These are phyloP conservation scores for Dactylellina sp. DNA, from an alignment of 2,329 filamentous ascomycete species.

Conservation along the genomic window DNA sequence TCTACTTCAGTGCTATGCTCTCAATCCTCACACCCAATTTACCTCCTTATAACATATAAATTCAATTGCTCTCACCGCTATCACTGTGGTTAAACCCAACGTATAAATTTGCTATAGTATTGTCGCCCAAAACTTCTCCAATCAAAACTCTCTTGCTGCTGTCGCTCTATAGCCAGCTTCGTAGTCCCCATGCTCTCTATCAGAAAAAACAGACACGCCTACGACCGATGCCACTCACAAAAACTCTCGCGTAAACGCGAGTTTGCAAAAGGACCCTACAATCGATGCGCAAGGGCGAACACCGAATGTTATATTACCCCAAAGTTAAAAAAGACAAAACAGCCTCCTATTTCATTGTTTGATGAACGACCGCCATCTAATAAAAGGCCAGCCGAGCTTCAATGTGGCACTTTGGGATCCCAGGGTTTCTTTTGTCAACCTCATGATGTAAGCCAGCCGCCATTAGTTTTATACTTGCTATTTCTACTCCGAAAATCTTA, in stretches of 20 bases:
- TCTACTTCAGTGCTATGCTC: too few relatives aligned
- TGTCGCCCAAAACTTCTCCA: too few relatives aligned
- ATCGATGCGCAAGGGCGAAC: conserved; percentile 10
- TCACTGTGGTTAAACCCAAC: too few relatives aligned
- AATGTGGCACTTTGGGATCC: not conserved
- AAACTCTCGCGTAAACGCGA: conserved; percentile 25
- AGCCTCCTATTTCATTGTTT: not conserved
- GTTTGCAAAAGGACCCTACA: not conserved
- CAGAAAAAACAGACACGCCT: conserved; percentile 29
- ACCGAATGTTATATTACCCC: conserved; percentile 11
- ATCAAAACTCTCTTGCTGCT: too few relatives aligned
- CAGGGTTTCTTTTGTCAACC: not conserved
- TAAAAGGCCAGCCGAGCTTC: not conserved
- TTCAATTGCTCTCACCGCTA: too few relatives aligned
- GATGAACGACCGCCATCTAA: not conserved
- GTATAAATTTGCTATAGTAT: too few relatives aligned
- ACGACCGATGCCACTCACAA: conserved; percentile 24
- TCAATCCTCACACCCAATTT: too few relatives aligned
- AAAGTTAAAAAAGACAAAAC: conserved; percentile 7
- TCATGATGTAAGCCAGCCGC: not conserved
- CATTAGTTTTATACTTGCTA: too few relatives aligned
- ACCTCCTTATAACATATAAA: too few relatives aligned
- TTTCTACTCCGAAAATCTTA: too few relatives aligned
- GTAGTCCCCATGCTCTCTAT: conserved; percentile 2
- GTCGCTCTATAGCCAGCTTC: too few relatives aligned